Conservation (phyloP, 2,329 filamentous ascomycete species). For the Venturia pyrina region DNA sequence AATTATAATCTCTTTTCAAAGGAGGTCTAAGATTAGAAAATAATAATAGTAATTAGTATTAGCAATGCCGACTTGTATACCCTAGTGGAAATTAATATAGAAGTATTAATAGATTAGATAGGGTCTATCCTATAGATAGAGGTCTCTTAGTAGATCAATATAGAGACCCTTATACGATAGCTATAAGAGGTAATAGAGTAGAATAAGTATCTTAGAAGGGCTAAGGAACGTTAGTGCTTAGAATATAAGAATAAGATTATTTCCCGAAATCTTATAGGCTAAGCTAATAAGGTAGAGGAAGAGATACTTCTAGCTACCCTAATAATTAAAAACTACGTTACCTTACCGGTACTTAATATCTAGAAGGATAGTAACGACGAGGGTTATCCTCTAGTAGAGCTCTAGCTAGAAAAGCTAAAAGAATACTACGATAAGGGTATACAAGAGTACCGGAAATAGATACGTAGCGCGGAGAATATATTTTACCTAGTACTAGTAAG, state of each 20-base stretch:
- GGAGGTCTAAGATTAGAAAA: background rate
- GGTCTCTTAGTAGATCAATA: background rate
- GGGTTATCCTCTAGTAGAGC: background rate
- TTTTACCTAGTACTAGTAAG: background rate
- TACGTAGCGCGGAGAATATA: background rate
- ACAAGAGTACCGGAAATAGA: background rate
- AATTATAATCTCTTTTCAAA: background rate
- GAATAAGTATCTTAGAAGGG: no score
- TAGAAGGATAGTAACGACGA: background rate
- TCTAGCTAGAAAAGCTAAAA: background rate
- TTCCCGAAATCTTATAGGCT: background rate
- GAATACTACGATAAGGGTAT: constrained; percentile 1
- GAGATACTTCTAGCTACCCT: background rate
- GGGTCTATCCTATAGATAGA: background rate
- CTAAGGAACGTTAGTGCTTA: no score
- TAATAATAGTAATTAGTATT: no score
- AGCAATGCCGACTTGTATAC: background rate
- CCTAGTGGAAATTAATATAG: background rate
- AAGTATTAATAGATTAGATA: background rate
- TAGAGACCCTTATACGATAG: no score
- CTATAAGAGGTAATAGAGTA: no score
- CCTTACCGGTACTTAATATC: background rate
- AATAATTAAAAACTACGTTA: background rate
- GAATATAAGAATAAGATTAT: no score
- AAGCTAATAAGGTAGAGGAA: background rate